Evolutionary conservation across 257 asterid species (phyloP), one percentile per base, ranked within the genome.

Genomic region (Solanum gandarillasii): DNA sequence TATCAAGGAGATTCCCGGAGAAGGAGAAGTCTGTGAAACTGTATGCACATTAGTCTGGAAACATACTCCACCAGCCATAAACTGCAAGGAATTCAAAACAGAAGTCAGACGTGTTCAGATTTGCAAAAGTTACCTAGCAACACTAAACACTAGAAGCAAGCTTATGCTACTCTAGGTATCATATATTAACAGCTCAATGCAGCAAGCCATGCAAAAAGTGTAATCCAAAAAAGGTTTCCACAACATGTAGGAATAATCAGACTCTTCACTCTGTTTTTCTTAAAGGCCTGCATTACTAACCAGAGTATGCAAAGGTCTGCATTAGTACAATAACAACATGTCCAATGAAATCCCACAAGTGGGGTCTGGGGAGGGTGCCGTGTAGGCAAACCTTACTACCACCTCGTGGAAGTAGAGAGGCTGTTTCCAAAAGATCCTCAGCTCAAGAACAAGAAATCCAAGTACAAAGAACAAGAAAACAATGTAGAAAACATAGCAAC

Each of bases 1-100:
- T 58, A 87, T 58, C 85, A 88, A 89, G 74, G 95, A 92, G 82
- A 91, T 81, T 75, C 91, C 90, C 2, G 92, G 84, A 52, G 94
- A 89, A 34, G 92, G 91, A 87, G 74, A 88, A 23, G 91, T 89
- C 83, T 88, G 89, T 39, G 91, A 87, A 60, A 91, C 93, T 23
- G 87, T 43, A 70, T 84, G 90, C 70, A 89, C 89, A 84, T 82
- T 89, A 85, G 62, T 38, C 82, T 86, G 60, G 89, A 83, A 85
- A 89, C 88, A 72, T 81, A 55, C 85, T 87, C 88, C 87, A 90
- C 87, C 88, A 82, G 86, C 89, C 91, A 89, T 90, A 60, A 83
- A 60, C 83, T 27, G 48, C 18, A 46, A 48, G 36, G 60, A 83
- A 14, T 29, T 70, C 39, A 52, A 38, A 11, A 38, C 18, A 55